These are phyloP conservation scores for Corniculantispora saksenae DNA, from an alignment of 2,329 filamentous ascomycete species.

Conservation along the genomic window DNA sequence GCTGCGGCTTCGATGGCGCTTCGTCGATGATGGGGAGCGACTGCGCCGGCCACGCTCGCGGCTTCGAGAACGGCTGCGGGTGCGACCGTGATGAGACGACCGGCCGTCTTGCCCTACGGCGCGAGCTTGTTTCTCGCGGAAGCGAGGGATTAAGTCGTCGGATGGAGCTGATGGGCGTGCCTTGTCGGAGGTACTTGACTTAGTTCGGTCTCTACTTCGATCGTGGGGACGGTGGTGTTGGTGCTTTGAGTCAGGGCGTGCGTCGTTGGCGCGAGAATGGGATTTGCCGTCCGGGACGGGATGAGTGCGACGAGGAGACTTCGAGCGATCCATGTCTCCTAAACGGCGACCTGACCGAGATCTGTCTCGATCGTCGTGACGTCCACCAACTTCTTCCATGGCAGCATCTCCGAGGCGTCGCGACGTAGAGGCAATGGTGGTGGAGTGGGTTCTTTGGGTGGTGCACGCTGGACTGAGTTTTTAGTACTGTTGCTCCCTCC, in stretches of 20 bases:
- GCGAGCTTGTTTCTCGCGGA: conserved; percentile 34
- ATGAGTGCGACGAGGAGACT: conserved; percentile 35
- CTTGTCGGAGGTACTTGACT: conserved; percentile 30
- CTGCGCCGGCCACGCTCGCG: conserved; percentile 32
- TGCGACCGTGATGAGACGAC: conserved; percentile 36
- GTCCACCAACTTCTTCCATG: conserved; percentile 42
- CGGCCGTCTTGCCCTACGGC: conserved; percentile 33
- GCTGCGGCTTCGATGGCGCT: conserved; percentile 45
- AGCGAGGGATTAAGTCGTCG: conserved; percentile 42
- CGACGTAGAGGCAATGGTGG: conserved; percentile 32
- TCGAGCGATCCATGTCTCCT: conserved; percentile 33
- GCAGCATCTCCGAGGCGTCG: conserved; percentile 41
- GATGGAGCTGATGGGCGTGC: conserved; percentile 32
- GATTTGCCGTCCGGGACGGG: conserved; percentile 31
- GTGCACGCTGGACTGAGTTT: conserved; percentile 35
- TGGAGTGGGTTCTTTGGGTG: conserved; percentile 27
- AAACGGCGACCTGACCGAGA: conserved; percentile 38
- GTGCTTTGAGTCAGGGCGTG: conserved; percentile 37
- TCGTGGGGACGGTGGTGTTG: conserved; percentile 40
- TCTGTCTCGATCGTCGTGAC: conserved; percentile 39
- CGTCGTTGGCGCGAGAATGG: conserved; percentile 35
- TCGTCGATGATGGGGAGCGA: conserved; percentile 41
- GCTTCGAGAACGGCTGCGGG: conserved; percentile 36
- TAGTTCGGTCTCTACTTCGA: conserved; percentile 37
- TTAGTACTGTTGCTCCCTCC: conserved; percentile 33